Base-by-base conservation (phyloP, 768 basidiomycete species). In the Rhodotorula diobovata region DNA sequence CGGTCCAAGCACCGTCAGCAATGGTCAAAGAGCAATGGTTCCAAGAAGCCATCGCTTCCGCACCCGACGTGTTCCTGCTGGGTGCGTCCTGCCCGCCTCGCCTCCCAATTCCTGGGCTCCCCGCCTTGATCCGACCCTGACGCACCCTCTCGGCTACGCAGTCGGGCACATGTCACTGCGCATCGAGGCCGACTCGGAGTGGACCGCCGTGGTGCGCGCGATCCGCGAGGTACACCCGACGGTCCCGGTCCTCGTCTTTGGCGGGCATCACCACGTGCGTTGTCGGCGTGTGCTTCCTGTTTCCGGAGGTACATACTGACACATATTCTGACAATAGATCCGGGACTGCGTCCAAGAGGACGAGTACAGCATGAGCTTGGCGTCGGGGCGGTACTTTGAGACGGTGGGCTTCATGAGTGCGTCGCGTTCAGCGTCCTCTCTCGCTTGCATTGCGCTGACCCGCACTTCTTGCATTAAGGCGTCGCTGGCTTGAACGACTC, bases 361-460 rank as follows among this genome's bases (percentile, higher is more conserved):
- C 79, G 85, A 84, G 8, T 84, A 88, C n/a, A 87, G 88, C 0
- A 90, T 93, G 83, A 83, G 88, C 4, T 78, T 93, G 70, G 90
- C 91, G 77, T 89, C 90, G 73, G 90, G 93, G 28, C 83, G 91
- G 34, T 95, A 94, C 78, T 90, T 95, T 88, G 93, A 96, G 81
- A 96, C 93, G 18, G 82, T 94, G 64, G 91, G 90, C 16, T 91
- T 87, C 86, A 81, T 89, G 83, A 88, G 89, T 88, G 76, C 53
- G 71, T 67, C n/a, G 11, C 41, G 3, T 18, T 43, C 41, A 6
- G 32, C 28, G 12, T 37, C 35, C 14, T 10, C 34, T 5, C 20
- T 15, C 9, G 16, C 16, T 15, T 0, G 2, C 25, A 12, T 32
- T 46, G 25, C n/a, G 0, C 59, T 66, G 35, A 6, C 23, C 3